phyloP scores from a whole-genome alignment of 768 basidiomycete genomes.

The Boletus barrowsii region DNA sequence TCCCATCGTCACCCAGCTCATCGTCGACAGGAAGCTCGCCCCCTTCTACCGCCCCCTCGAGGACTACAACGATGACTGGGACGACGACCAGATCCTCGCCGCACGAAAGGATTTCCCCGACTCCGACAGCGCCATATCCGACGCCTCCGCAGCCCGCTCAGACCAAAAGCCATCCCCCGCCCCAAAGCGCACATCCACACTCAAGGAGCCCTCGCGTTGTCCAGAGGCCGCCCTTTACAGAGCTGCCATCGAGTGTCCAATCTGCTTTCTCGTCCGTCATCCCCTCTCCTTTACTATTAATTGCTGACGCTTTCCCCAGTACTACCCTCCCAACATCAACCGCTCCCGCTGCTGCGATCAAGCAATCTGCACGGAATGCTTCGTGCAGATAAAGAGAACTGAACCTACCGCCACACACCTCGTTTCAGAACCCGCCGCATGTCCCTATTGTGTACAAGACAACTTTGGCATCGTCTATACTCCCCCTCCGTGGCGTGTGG shows the following conservation, averaged over 20 bases:
- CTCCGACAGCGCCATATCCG: slow-evolving; percentile 43
- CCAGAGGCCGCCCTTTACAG: slow-evolving; percentile 81
- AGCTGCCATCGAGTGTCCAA: slow-evolving; percentile 91
- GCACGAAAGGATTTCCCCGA: slow-evolving; percentile 69
- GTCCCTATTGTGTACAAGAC: slow-evolving; percentile 96
- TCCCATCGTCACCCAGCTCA: slow-evolving; percentile 78
- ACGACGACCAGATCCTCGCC: slow-evolving; percentile 81
- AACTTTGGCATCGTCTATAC: slow-evolving; percentile 94
- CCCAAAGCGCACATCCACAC: slow-evolving; percentile 52
- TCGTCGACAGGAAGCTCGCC: slow-evolving; percentile 82
- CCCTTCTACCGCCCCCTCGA: slow-evolving; percentile 97
- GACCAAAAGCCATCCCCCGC: slow-evolving; percentile 27
- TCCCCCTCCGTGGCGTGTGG: slow-evolving; percentile 76
- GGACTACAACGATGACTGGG: slow-evolving; percentile 88
- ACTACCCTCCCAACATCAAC: slow-evolving; percentile 97
- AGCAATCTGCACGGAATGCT: slow-evolving; percentile 98
- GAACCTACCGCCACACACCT: slow-evolving; percentile 95
- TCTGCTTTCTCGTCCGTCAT: slow-evolving; percentile 87
- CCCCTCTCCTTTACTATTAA: slow-evolving; percentile 4
- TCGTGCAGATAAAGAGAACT: slow-evolving; percentile 96
- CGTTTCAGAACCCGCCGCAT: slow-evolving; percentile 94
- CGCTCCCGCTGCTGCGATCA: slow-evolving; percentile 98
- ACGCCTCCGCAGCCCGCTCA: slow-evolving; percentile 34
- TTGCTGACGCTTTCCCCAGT: slow-evolving; percentile 50
- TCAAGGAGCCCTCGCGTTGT: slow-evolving; percentile 62